A percentile compares a stretch with the other conserved stretches of the same genome.
Evolutionary conservation across 1,284 basidiomycete genomes (phyloP).

Genomic region (Testicularia cyperi): DNA sequence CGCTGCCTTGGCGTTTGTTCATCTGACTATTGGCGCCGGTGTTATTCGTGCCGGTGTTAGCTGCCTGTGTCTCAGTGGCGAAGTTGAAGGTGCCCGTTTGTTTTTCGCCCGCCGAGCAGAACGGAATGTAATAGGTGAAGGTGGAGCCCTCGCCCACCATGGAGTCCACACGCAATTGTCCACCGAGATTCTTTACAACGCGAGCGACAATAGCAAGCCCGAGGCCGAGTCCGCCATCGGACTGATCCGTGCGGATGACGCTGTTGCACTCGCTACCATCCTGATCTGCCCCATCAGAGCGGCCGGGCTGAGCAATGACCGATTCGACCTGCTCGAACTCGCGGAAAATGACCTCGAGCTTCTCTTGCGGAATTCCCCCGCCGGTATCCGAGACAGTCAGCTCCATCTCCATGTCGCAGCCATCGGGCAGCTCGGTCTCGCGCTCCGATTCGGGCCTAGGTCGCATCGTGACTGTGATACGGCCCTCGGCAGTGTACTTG

Average conservation of each 20-base stretch:
- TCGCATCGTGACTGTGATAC: slow-evolving; percentile 70
- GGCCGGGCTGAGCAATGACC: slow-evolving; percentile 44
- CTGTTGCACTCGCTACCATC: slow-evolving; percentile 17
- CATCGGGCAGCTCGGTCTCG: slow-evolving; percentile 19
- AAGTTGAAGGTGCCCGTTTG: background rate
- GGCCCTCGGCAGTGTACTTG: slow-evolving; percentile 71
- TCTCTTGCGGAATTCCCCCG: slow-evolving; percentile 72
- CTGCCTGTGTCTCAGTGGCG: background rate
- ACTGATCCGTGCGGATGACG: slow-evolving; percentile 16
- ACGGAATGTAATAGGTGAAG: slow-evolving; percentile 73
- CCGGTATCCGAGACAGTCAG: slow-evolving; percentile 77
- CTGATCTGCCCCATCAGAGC: slow-evolving; percentile 5
- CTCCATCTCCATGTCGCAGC: slow-evolving; percentile 67
- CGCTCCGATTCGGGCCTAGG: slow-evolving; percentile 43
- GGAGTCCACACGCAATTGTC: slow-evolving; percentile 78
- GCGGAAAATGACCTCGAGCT: slow-evolving; percentile 79
- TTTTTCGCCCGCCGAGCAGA: slow-evolving; percentile 55
- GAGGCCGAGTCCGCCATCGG: slow-evolving; percentile 64
- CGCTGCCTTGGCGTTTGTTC: slow-evolving; percentile 2
- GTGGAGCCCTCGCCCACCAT: slow-evolving; percentile 70
- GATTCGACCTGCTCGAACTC: slow-evolving; percentile 83
- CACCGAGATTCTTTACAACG: slow-evolving; percentile 78
- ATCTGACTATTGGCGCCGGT: background rate
- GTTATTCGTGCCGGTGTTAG: background rate
- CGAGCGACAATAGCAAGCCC: slow-evolving; percentile 78